Percentiles rank a stretch among this genome's conserved stretches.
Conservation (phyloP, 805 yeast genomes). For the Soucietia sequanensis region DNA sequence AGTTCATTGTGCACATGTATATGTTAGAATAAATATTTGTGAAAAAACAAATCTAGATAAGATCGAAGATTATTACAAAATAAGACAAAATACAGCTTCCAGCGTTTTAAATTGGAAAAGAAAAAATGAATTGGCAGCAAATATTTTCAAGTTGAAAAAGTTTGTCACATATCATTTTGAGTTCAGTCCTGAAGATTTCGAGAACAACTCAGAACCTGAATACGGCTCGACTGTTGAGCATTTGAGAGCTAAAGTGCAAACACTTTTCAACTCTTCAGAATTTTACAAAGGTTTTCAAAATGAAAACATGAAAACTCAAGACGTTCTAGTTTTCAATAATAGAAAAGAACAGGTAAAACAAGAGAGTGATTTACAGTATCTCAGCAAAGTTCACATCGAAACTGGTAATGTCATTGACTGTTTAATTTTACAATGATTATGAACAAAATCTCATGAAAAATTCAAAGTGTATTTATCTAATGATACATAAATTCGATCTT, state of each 20-base stretch:
- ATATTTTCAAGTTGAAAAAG: slow-evolving; percentile 17
- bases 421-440: too few relatives aligned
- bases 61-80: slow-evolving; percentile 26
- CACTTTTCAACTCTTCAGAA: slow-evolving; percentile 48
- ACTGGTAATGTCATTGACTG: slow-evolving; percentile 43
- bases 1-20: slow-evolving; percentile 75
- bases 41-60: slow-evolving; percentile 12
- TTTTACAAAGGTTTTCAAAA: slow-evolving; percentile 15
- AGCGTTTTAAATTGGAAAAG: slow-evolving; percentile 23
- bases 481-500: too few relatives aligned
- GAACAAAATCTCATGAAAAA: too few relatives aligned
- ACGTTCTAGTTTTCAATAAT: slow-evolving; percentile 32
- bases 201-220: slow-evolving; percentile 56
- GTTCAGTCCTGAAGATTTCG: slow-evolving; percentile 79
- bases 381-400: slow-evolving; percentile 38
- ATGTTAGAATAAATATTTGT: slow-evolving; percentile 49
- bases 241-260: slow-evolving; percentile 55
- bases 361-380: slow-evolving; percentile 24
- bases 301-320: slow-evolving; percentile 7
- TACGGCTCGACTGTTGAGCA: slow-evolving; percentile 67
- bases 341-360: slow-evolving; percentile 20
- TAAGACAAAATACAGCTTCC: slow-evolving; percentile 24
- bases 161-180: slow-evolving; percentile 63
- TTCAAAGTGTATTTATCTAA: too few relatives aligned
- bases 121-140: slow-evolving; percentile 13